Evolutionary conservation across 192 early-diverging fungal species (phyloP), one percentile per base, ranked within the genome.

Genomic region (Coemansia sp.): DNA sequence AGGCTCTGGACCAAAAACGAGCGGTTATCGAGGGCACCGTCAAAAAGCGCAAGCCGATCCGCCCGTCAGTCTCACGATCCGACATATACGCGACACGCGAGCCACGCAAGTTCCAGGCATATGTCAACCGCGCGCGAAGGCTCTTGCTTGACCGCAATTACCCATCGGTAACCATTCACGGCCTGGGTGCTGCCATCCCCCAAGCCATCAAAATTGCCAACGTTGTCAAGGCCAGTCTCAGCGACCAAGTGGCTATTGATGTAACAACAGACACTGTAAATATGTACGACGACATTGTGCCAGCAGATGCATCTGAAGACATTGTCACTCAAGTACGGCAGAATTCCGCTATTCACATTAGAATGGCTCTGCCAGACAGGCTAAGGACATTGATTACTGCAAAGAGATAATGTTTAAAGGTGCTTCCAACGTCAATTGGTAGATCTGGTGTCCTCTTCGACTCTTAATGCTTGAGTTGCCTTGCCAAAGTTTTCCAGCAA

Each of bases 61-160:
- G 86, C 22, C 81, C 88, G 12, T 81, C 86, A 10, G 86, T 85
- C 7, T 80, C 84, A 17, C 77, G 81, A 33, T 87, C 84, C 8
- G 91, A 94, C 67, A 90, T 94, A 27, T 94, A 92, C 66, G 85
- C 91, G 18, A 90, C 92, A 0, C 64, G 77, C 7, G 87, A 86
- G 40, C 85, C 86, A 8, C 67, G 68, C 53, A 81, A 74, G 50
- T 84, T 89, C 67, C 70, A 64, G 53, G 78, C 82, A 29, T 87
- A 85, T 38, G 68, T 90, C 22, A 79, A 72, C 9, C 79, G 87
- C 14, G 87, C 85, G 1, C 87, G 88, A 21, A 89, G 80, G 67
- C 73, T 90, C 6, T 65, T 94, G 9, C 60, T 87, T 41, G 69
- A 85, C 56, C 79, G 85, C 38, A 81, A 85, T 50, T 85, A 72